Base-by-base conservation (phyloP, 805 yeast species). In the Suhomyces emberorum region DNA sequence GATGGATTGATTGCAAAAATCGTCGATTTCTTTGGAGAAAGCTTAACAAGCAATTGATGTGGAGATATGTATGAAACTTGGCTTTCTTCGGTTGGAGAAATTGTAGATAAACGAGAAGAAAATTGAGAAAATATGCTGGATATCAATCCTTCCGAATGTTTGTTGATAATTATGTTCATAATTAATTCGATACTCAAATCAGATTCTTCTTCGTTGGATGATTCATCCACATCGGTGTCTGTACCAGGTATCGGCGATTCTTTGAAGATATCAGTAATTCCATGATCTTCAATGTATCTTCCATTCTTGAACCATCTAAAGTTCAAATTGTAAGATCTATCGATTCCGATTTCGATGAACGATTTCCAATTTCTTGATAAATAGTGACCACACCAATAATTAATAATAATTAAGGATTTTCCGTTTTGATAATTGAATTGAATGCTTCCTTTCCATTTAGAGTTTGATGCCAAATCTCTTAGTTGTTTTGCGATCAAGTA, bases 231-330 rank as follows among this genome's bases (percentile, higher is more conserved):
- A 47, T 46, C 17, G 31, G 43, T 56, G 17, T 48, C 50, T 20
- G 67, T 67, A 52, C 41, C 23, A 28, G 34, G 10, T 24, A 15
- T 2, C 14, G 10, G 16, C 4, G 16, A 9, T 17, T 23, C 25
- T 15, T 29, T 32, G 28, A 39, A 39, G 7, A 39, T 35, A 10
- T 22, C 39, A 7, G 57, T 46, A 12, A 43, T 32, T 12, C 48
- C 50, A 30, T 54, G 56, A 20, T 56, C 50, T 42, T 52, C 19
- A 38, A 55, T 30, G 35, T 70, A 63, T 16, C 55, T 53, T 1
- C 82, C 83, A 46, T 81, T 80, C 42, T 75, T 74, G 43, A 70
- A 72, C 89, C 89, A 83, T 40, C 79, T 65, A 48, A 74, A 73
- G 19, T 71, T 71, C 19, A 82, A 57, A 21, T 72, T 65, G 44